phyloP scores from a whole-genome alignment of 129 eudicot species.

The Oenanthe sinensis region DNA sequence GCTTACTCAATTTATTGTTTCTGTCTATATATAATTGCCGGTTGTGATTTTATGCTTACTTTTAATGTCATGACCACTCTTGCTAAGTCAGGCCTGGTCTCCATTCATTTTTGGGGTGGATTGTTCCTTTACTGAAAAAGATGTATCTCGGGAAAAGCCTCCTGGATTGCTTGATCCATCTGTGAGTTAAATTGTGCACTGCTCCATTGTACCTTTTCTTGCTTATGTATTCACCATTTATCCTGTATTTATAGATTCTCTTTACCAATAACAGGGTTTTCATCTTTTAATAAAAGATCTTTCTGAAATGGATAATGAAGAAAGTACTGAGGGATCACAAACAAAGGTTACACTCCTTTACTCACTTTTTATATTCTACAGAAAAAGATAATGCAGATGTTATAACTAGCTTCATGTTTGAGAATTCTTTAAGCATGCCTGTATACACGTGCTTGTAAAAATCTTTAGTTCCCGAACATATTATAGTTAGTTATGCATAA shows the following conservation, averaged over 20 bases:
- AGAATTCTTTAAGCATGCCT: background rate
- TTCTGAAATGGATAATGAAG: conserved; percentile 26
- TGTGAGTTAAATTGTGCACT: conserved; percentile 37
- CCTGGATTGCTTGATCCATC: conserved; percentile 42
- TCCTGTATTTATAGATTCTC: background rate
- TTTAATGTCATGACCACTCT: background rate
- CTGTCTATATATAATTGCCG: background rate
- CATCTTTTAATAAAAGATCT: conserved; percentile 56
- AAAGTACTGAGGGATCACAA: conserved; percentile 27
- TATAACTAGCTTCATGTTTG: background rate
- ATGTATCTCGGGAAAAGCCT: conserved; percentile 19
- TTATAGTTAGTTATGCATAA: background rate
- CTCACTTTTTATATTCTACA: background rate
- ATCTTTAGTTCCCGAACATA: background rate
- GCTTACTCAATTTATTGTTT: background rate
- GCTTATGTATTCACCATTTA: background rate
- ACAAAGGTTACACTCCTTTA: conserved; percentile 29
- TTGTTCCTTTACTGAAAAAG: conserved; percentile 30
- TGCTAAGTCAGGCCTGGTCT: conserved; percentile 73
- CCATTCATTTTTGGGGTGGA: conserved; percentile 58
- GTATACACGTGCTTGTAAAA: background rate
- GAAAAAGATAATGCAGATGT: conserved; percentile 11
- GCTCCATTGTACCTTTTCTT: background rate
- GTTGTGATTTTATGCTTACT: background rate
- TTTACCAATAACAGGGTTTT: conserved; percentile 48